Evolutionary conservation across 1,139 yeast genomes (phyloP).

Genomic region (Groenewaldozyma sp.): DNA sequence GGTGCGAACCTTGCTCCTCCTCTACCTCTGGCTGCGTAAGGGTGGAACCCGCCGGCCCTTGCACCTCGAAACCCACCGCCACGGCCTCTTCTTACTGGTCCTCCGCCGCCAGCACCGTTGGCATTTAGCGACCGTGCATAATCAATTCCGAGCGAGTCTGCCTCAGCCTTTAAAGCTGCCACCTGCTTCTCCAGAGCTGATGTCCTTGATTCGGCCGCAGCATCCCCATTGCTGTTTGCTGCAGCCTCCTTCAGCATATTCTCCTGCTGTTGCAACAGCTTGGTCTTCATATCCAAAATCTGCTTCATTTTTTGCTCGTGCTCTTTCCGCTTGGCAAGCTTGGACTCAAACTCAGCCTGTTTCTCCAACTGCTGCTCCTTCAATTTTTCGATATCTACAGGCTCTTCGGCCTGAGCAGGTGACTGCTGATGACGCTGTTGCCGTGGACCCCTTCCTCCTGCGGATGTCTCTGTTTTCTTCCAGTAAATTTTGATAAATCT

Average conservation of each 20-base stretch:
- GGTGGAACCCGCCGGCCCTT: constrained; percentile 14
- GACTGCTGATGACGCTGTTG: constrained; percentile 5
- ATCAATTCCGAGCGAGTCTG: constrained; percentile 23
- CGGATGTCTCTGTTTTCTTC: constrained; percentile 22
- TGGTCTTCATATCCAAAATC: constrained; percentile 30
- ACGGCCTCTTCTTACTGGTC: constrained; percentile 7
- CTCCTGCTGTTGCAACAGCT: constrained; percentile 29
- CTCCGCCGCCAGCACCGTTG: constrained; percentile 17
- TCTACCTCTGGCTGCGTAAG: not conserved
- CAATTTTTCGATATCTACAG: constrained; percentile 32
- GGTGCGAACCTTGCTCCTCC: constrained; percentile 12
- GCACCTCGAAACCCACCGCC: constrained; percentile 17
- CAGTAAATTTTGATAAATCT: constrained; percentile 41
- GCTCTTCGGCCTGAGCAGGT: constrained; percentile 9
- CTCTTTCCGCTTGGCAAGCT: constrained; percentile 29
- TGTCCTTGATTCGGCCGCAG: constrained; percentile 25
- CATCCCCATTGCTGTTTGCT: constrained; percentile 20
- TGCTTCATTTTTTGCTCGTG: constrained; percentile 29
- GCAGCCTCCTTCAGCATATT: constrained; percentile 22
- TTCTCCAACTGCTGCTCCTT: constrained; percentile 31
- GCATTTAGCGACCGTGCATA: constrained; percentile 7
- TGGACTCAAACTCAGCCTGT: constrained; percentile 36
- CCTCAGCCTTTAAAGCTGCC: constrained; percentile 31
- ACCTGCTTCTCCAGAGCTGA: constrained; percentile 30
- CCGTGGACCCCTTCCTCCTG: not conserved